Evolutionary conservation across 345 rosid species (phyloP), one percentile per base, ranked within the genome.

Genomic region (Salix suchowensis): DNA sequence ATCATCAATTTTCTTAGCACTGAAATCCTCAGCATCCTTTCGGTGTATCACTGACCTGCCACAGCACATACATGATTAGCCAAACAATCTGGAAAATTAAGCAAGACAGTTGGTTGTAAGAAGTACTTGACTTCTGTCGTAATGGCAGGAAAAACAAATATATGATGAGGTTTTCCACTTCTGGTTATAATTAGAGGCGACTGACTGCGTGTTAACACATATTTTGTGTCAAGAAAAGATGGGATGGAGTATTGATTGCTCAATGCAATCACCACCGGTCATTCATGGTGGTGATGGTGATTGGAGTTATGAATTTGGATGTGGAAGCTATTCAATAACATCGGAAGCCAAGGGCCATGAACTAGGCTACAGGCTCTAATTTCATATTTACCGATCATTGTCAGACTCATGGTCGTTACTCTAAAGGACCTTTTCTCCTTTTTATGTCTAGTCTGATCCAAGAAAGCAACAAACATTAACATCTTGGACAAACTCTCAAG

Each of bases 251-350:
- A 83, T 60, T 75, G 97, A 10, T 76, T 91, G 77, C 89, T 92
- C 65, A 85, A 87, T 79, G 88, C 91, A 73, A 68, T 91, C 28
- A 69, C 90, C 34, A 76, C 71, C 28, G 94, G 96, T 10, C 83
- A 79, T 70, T 85, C 94, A 0, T 92, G 97, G 97, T 92, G 36
- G 36, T 36, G 37, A 87, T 75, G 89, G 86, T 37, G 77, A 84
- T 24, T 91, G 96, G 96, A 94, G 91, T 2, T 88, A 92, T 78
- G 86, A 86, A 46, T 89, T 92, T 75, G 86, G 80, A 44, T 77
- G 86, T 36, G 94, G 96, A 64, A 87, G 92, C 64, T 92, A 86
- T 60, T 96, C 86, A 4, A 80, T 92, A 26, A 89, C 89, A 2
- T 55, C 55, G 2, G 90, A 89, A 24, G 80, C 21, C 87, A 88